Evolutionary conservation across 345 rosid genomes (phyloP).

Genomic region (Rhodomyrtus tomentosa): DNA sequence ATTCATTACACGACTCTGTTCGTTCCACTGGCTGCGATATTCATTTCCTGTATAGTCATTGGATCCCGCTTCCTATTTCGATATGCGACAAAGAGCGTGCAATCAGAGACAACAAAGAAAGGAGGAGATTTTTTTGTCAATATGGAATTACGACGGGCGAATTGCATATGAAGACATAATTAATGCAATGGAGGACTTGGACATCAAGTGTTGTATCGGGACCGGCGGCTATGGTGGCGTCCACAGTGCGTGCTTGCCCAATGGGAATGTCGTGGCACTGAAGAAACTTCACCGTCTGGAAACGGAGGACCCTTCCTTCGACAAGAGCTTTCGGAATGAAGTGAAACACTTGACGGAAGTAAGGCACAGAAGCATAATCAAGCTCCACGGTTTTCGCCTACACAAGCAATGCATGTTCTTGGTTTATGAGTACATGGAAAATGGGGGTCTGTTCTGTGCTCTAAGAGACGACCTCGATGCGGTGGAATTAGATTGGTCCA

Average conservation of each 20-base stretch:
- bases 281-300: neutral
- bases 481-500: slow-evolving; percentile 1
- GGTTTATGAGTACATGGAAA: slow-evolving; percentile 4
- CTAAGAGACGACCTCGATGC: neutral
- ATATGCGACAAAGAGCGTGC: neutral
- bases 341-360: neutral
- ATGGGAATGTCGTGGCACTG: slow-evolving; percentile 1
- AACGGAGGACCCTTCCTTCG: neutral
- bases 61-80: neutral
- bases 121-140: neutral
- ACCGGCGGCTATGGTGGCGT: slow-evolving; percentile 15
- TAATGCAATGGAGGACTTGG: slow-evolving; percentile 6
- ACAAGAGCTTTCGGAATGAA: neutral
- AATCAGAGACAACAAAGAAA: too few species aligned
- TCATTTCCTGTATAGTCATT: neutral
- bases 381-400: slow-evolving; percentile 3
- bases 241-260: slow-evolving; percentile 2
- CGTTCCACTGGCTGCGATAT: neutral
- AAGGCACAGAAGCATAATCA: slow-evolving; percentile 5
- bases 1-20: neutral
- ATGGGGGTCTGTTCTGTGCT: neutral
- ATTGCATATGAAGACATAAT: slow-evolving; percentile 6
- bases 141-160: slow-evolving; percentile 12
- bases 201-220: slow-evolving; percentile 15
- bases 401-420: neutral